These are phyloP conservation scores for Adansonia madagascariensis DNA, from an alignment of 441 rosid species.

Conservation along the genomic window DNA sequence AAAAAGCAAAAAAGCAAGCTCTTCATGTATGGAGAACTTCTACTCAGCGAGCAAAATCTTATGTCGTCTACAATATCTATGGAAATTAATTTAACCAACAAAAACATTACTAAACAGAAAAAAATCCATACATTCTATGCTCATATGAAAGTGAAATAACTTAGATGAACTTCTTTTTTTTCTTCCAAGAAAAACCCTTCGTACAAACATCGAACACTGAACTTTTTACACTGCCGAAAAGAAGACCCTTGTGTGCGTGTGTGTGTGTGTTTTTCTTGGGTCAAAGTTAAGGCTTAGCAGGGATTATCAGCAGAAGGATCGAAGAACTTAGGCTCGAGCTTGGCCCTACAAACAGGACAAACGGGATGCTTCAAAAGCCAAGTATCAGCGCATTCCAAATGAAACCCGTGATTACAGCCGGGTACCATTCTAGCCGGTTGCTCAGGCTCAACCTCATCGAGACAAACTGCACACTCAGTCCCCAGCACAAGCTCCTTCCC, in stretches of 20 bases:
- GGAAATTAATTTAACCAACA: background rate
- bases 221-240: background rate
- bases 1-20: background rate
- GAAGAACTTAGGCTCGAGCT: conserved; percentile 39
- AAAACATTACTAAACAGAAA: background rate
- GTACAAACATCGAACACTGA: background rate
- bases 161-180: background rate
- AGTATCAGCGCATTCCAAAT: conserved; percentile 69
- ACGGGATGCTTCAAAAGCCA: conserved; percentile 66
- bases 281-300: background rate
- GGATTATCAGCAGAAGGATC: conserved; percentile 19
- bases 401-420: conserved; percentile 89
- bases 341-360: conserved; percentile 73
- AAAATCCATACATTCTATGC: conserved; percentile 6
- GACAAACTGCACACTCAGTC: conserved; percentile 78
- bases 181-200: background rate
- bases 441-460: conserved; percentile 65
- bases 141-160: background rate
- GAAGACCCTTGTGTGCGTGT: background rate
- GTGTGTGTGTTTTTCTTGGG: too few relatives aligned
- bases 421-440: conserved; percentile 68
- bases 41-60: background rate
- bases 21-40: background rate
- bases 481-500: conserved; percentile 71
- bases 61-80: background rate